A percentile compares a stretch with the other conserved stretches of the same genome.
phyloP scores from a whole-genome alignment of 1,284 basidiomycete genomes.

The Cryptococcus hybrid region DNA sequence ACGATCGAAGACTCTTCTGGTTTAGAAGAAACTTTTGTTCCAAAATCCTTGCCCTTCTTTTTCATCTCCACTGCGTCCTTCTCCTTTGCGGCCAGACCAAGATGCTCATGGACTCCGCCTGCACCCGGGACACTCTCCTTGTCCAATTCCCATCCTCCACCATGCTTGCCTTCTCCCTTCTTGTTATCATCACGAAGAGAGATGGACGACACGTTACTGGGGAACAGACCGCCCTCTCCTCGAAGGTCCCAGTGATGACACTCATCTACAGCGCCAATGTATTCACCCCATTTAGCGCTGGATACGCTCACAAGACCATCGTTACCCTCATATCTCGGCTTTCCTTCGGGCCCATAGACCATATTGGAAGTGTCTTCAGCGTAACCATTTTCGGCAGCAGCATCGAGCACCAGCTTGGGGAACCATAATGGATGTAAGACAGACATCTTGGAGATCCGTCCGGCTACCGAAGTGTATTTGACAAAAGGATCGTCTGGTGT shows the following conservation, averaged over 20 bases:
- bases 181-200: conserved; percentile 28
- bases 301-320: conserved; percentile 91
- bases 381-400: conserved; percentile 53
- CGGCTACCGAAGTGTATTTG: conserved; percentile 89
- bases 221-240: conserved; percentile 61
- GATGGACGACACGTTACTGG: conserved; percentile 20
- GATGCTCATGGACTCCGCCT: conserved; percentile 20
- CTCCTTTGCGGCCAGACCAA: conserved; percentile 14
- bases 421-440: conserved; percentile 96
- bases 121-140: conserved; percentile 2
- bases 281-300: conserved; percentile 90
- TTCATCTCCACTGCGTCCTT: background rate
- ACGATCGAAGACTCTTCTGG: background rate
- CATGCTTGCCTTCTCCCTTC: conserved; percentile 24
- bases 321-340: conserved; percentile 70
- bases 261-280: conserved; percentile 83
- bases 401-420: conserved; percentile 88
- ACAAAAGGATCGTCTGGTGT: conserved; percentile 83
- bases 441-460: conserved; percentile 64
- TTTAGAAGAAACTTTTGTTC: conserved; percentile 1
- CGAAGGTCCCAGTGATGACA: conserved; percentile 97
- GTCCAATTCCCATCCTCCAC: conserved; percentile 18
- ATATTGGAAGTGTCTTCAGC: conserved; percentile 55
- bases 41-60: conserved; percentile 14
- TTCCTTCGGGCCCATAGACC: conserved; percentile 41